Conservation (phyloP, 169 alveolate species). For the Cryptosporidium sp. region DNA sequence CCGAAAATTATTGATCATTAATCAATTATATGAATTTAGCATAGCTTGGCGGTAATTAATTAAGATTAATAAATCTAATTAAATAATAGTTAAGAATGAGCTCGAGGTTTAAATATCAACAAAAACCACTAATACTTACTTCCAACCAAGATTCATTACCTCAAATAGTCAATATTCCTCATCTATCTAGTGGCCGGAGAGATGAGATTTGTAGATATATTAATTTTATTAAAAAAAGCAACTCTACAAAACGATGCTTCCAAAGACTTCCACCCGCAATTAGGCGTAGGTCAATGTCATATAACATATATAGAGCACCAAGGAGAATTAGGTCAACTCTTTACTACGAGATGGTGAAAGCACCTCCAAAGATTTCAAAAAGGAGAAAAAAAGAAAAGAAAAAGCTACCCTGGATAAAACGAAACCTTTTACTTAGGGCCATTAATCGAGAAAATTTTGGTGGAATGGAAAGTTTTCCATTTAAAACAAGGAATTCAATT, state of each 20-base stretch:
- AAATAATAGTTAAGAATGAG: neutral
- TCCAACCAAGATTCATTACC: conserved; percentile 5
- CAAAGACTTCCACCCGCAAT: conserved; percentile 59
- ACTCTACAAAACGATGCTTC: conserved; percentile 59
- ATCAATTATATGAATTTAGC: neutral
- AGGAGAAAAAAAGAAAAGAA: conserved; percentile 23
- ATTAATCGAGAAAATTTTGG: conserved; percentile 32
- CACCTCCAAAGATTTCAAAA: conserved; percentile 46
- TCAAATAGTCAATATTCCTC: conserved; percentile 48
- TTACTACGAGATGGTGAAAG: conserved; percentile 34
- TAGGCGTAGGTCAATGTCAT: conserved; percentile 73
- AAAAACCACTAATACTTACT: neutral
- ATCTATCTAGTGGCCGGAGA: conserved; percentile 25
- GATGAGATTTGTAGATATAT: conserved; percentile 31
- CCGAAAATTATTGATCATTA: neutral
- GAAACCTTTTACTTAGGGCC: conserved; percentile 25
- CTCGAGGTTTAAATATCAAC: neutral
- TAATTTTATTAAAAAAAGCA: conserved; percentile 19
- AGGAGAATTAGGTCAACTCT: conserved; percentile 25
- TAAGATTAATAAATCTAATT: neutral
- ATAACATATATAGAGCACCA: conserved; percentile 65
- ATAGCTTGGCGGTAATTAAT: neutral
- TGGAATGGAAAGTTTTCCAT: conserved; percentile 11
- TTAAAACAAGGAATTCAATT: neutral
- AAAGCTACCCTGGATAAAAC: conserved; percentile 9